Conservation (phyloP, 352 stramenopile genomes). For the Saprolegnia parasitica region DNA sequence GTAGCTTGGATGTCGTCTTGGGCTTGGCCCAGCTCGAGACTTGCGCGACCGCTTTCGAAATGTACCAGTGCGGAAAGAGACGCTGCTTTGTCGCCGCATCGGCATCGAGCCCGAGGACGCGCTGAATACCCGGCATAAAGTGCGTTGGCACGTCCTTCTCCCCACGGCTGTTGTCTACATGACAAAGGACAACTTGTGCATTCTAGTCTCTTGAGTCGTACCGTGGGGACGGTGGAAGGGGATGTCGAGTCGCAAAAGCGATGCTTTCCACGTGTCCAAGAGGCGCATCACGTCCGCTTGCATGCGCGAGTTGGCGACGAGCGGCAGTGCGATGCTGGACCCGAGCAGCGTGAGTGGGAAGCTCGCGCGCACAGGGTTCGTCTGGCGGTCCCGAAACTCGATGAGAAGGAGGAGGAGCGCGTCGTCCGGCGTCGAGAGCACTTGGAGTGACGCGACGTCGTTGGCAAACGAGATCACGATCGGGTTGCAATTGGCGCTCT, state of each 20-base stretch:
- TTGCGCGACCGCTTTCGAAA: conserved; percentile 46
- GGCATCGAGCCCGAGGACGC: neutral
- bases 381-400: conserved; percentile 41
- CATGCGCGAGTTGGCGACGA: conserved; percentile 57
- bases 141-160: neutral
- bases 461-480: conserved; percentile 60
- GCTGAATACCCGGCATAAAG: conserved; percentile 1
- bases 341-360: conserved; percentile 39
- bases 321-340: conserved; percentile 42
- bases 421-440: conserved; percentile 51
- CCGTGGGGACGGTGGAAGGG: conserved; percentile 54
- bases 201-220: neutral
- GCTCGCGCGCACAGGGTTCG: conserved; percentile 33
- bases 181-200: neutral
- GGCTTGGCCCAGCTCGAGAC: conserved; percentile 41
- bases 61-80: conserved; percentile 56
- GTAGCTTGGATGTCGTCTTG: conserved; percentile 18
- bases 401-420: conserved; percentile 62
- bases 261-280: conserved; percentile 52
- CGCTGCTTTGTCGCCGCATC: conserved; percentile 19
- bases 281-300: conserved; percentile 59
- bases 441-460: conserved; percentile 44
- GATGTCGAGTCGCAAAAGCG: conserved; percentile 40
- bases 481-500: conserved; percentile 47
- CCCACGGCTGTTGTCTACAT: neutral